Percentiles rank a stretch among this genome's conserved stretches.
These are phyloP conservation scores for Metschnikowia rubicola DNA, from an alignment of 805 yeast species.

Conservation along the genomic window DNA sequence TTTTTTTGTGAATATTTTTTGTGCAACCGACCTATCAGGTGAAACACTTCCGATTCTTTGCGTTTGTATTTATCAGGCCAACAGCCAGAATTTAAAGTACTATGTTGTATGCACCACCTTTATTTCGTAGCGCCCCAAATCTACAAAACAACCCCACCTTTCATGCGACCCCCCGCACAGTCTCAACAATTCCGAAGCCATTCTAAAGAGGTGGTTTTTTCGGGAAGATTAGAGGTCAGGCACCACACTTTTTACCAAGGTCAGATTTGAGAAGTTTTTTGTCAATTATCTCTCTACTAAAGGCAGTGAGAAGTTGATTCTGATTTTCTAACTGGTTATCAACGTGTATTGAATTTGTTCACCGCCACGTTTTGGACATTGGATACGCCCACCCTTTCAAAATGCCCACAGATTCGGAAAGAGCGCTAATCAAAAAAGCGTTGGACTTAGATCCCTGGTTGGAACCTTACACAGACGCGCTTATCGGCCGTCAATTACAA, in stretches of 20 bases:
- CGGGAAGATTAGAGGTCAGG: not conserved
- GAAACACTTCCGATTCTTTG: no score
- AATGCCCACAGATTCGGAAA: not conserved
- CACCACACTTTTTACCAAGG: not conserved
- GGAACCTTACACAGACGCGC: constrained; percentile 67
- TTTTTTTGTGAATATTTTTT: no score
- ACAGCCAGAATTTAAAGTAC: not conserved
- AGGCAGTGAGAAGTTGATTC: no score
- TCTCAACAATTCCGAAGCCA: constrained; percentile 1
- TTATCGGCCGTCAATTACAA: constrained; percentile 62
- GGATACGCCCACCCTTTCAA: not conserved
- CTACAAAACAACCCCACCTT: not conserved
- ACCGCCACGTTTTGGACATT: no score
- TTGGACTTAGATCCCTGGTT: constrained; percentile 81
- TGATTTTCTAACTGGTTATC: no score
- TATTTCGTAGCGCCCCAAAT: no score
- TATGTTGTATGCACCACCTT: not conserved
- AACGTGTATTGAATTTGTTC: no score
- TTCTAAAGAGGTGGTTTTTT: not conserved
- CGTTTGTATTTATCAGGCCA: no score
- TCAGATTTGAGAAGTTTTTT: not conserved
- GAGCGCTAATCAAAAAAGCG: constrained; percentile 47
- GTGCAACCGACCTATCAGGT: no score
- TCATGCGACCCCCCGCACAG: not conserved
- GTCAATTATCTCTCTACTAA: no score